These are phyloP conservation scores for Tylopilus felleus DNA, from an alignment of 768 basidiomycete genomes.

Conservation along the genomic window DNA sequence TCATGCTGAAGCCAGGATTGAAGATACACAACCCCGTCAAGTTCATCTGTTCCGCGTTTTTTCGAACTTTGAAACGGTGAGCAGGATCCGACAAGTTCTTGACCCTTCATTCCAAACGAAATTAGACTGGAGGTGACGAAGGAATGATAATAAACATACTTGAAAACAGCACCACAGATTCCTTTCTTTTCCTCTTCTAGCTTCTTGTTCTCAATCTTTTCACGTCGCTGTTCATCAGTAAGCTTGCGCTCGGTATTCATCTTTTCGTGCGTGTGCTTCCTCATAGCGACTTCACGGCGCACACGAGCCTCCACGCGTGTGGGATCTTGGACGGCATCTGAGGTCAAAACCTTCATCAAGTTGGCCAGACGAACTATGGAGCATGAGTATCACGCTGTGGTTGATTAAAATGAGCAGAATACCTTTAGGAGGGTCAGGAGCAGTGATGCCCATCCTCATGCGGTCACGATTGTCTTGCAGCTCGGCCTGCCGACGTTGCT, in stretches of 20 bases:
- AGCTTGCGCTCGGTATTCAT: conserved; percentile 91
- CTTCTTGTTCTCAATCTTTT: conserved; percentile 86
- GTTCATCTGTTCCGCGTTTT: conserved; percentile 90
- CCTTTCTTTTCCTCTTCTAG: conserved; percentile 84
- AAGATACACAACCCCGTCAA: conserved; percentile 89
- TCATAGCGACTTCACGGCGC: conserved; percentile 85
- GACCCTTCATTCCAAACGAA: conserved; percentile 48
- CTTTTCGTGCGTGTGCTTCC: conserved; percentile 87
- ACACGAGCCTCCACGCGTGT: conserved; percentile 97
- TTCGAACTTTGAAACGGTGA: conserved; percentile 94
- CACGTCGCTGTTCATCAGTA: conserved; percentile 83
- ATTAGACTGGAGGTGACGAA: neutral
- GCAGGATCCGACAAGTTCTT: conserved; percentile 86
- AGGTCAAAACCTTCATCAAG: conserved; percentile 95
- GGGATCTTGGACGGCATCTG: conserved; percentile 95
- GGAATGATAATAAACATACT: conserved; percentile 50
- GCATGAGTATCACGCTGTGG: neutral
- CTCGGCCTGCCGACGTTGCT: conserved; percentile 81
- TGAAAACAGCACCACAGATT: conserved; percentile 82
- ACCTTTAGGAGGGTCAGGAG: conserved; percentile 96
- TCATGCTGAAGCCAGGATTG: conserved; percentile 83
- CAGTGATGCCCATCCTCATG: conserved; percentile 92
- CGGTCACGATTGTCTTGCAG: conserved; percentile 93
- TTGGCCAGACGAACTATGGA: conserved; percentile 83
- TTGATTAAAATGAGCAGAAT: conserved; percentile 2